These are phyloP conservation scores for Antrodiella citrinella DNA, from an alignment of 768 basidiomycete genomes.

Conservation along the genomic window DNA sequence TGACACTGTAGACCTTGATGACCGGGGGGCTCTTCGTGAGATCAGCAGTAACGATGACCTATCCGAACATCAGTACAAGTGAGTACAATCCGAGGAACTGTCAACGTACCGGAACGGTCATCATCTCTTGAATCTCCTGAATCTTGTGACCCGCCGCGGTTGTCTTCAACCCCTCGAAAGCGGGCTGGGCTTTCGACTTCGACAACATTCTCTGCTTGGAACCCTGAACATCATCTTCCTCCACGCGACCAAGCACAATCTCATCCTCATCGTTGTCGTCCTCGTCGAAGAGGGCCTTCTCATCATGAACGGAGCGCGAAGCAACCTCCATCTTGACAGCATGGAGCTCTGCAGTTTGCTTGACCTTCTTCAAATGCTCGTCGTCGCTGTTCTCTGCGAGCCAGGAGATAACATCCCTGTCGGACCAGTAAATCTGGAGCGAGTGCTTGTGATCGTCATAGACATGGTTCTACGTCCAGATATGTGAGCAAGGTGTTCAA, in stretches of 20 bases:
- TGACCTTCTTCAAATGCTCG: conserved; percentile 91
- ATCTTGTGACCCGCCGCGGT: conserved; percentile 81
- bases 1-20: conserved; percentile 95
- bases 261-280: conserved; percentile 76
- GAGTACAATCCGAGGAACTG: conserved; percentile 1
- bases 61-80: not conserved
- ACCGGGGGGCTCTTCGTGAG: conserved; percentile 94
- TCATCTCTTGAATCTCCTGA: conserved; percentile 89
- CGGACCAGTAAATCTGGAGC: conserved; percentile 94
- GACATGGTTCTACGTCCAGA: conserved; percentile 67
- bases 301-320: conserved; percentile 78
- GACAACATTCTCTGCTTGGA: conserved; percentile 77
- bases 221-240: conserved; percentile 40
- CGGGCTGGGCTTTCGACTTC: conserved; percentile 63
- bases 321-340: conserved; percentile 87
- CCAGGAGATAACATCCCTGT: conserved; percentile 89
- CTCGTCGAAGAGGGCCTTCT: conserved; percentile 83
- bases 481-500: not conserved
- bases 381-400: conserved; percentile 94
- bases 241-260: conserved; percentile 63
- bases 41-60: conserved; percentile 95
- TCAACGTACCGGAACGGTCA: conserved; percentile 82
- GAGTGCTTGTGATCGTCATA: conserved; percentile 93
- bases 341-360: conserved; percentile 86
- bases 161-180: conserved; percentile 76